Base-by-base conservation (phyloP, 2,329 filamentous ascomycete genomes). In the Penicillium sp. region DNA sequence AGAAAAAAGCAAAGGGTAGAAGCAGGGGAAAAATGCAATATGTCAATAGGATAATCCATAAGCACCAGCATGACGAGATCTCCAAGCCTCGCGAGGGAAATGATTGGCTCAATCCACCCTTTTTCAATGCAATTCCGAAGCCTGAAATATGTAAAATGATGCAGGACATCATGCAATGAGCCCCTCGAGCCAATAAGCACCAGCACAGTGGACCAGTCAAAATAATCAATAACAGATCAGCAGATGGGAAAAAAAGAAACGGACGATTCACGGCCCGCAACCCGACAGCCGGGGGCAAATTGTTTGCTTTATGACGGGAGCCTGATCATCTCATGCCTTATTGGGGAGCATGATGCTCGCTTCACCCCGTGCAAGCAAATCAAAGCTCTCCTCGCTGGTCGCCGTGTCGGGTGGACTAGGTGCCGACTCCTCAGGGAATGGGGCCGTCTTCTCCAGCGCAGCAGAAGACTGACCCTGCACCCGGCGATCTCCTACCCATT, bases 381-480 rank as follows among this genome's bases (percentile, higher is more conserved):
- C 73, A 61, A 76, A 76, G 55, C 74, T 76, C 54, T 75, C 74
- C 55, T 76, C 72, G 49, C 74, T 76, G 14, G 70, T 68, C 19
- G 65, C 65, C 40, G 72, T 74, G 40, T 60, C 66, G 9, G 65
- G 66, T 33, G 68, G 65, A 58, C 68, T 73, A 16, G 66, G 63
- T 33, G 46, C 46, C 31, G 46, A 47, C n/a, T 43, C 48, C 9
- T 59, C 57, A 37, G 50, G 47, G 37, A 49, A 42, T 14, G 51
- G 47, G 46, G 46, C 49, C 40, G 37, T 38, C 31, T 56, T 49
- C 28, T 42, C 25, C 43, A 46, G 12, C 28, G 28, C n/a, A 46
- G 14, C 18, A 33, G 29, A n/a, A 41, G 30, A 22, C 28, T 45
- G 47, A 41, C 22, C 43, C 50, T 61, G 49, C 66, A 66, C 68